These are phyloP conservation scores for Brassica rapa DNA, from an alignment of 345 rosid genomes.

Conservation along the genomic window DNA sequence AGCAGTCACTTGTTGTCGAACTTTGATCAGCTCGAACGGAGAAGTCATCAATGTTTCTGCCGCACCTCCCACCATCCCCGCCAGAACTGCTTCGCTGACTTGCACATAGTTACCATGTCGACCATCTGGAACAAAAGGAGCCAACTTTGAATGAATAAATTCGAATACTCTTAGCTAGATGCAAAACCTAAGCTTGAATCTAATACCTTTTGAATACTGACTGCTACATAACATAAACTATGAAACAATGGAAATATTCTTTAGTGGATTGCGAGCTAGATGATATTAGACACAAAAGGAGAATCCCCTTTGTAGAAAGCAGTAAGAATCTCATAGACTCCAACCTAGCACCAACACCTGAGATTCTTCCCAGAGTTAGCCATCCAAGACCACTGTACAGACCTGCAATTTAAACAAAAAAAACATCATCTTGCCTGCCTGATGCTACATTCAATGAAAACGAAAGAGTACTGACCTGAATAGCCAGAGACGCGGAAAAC, in stretches of 20 bases:
- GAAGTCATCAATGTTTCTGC: conserved; percentile 64
- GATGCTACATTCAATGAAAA: neutral
- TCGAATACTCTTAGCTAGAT: too few species aligned
- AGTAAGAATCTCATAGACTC: conserved; percentile 74
- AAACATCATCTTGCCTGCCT: neutral
- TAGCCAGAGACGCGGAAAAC: conserved; percentile 61
- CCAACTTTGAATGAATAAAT: neutral
- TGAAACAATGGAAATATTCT: neutral
- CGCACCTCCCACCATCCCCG: conserved; percentile 84
- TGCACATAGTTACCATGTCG: conserved; percentile 69
- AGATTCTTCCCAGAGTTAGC: conserved; percentile 63
- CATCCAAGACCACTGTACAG: conserved; percentile 76
- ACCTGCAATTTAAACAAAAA: conserved; percentile 46
- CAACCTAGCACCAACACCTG: conserved; percentile 81
- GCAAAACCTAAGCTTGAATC: too few species aligned
- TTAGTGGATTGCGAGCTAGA: neutral
- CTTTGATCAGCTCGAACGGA: conserved; percentile 83
- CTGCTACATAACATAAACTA: neutral
- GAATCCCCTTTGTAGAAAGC: conserved; percentile 71
- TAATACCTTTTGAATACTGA: neutral
- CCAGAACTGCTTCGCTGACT: conserved; percentile 72
- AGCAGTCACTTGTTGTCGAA: conserved; percentile 74
- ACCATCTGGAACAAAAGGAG: conserved; percentile 60
- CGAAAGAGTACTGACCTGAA: conserved; percentile 28
- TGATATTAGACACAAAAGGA: neutral